These are phyloP conservation scores for Allium cepa DNA, from an alignment of 106 monocot species.

Conservation along the genomic window DNA sequence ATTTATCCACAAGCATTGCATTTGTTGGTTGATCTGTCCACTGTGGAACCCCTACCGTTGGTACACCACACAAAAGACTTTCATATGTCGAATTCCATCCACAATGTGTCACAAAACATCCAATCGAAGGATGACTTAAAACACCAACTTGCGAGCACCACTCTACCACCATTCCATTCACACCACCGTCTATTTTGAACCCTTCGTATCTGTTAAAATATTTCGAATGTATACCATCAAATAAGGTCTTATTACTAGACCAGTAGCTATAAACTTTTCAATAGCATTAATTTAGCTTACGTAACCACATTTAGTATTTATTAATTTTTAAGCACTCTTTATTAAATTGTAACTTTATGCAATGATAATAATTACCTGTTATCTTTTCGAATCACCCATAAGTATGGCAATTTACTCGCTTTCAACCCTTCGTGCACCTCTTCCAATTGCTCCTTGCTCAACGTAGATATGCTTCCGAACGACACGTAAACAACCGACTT, in stretches of 20 bases:
- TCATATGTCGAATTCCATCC: slow-evolving; percentile 65
- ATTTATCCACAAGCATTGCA: slow-evolving; percentile 18
- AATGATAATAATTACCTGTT: neutral
- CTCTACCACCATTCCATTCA: slow-evolving; percentile 25
- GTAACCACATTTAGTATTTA: too few relatives aligned
- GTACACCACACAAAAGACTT: slow-evolving; percentile 21
- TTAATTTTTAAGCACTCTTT: too few relatives aligned
- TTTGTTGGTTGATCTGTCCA: slow-evolving; percentile 23
- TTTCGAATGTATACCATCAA: too few relatives aligned
- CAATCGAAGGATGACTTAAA: slow-evolving; percentile 22
- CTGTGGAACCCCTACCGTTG: slow-evolving; percentile 22
- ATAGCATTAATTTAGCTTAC: too few relatives aligned
- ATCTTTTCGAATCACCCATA: slow-evolving; percentile 37
- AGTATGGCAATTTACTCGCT: slow-evolving; percentile 24
- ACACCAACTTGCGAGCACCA: slow-evolving; percentile 26
- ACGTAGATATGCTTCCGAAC: too few relatives aligned
- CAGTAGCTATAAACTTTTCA: too few relatives aligned
- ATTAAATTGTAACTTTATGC: too few relatives aligned
- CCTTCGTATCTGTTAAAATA: too few relatives aligned
- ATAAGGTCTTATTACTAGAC: too few relatives aligned
- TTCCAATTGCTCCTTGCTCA: too few relatives aligned
- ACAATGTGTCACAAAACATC: slow-evolving; percentile 59
- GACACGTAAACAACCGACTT: too few relatives aligned
- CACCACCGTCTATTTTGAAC: neutral
- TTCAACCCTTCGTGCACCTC: too few relatives aligned